phyloP scores from a whole-genome alignment of 2,329 filamentous ascomycete species.

The Biscogniauxia mediterranea region DNA sequence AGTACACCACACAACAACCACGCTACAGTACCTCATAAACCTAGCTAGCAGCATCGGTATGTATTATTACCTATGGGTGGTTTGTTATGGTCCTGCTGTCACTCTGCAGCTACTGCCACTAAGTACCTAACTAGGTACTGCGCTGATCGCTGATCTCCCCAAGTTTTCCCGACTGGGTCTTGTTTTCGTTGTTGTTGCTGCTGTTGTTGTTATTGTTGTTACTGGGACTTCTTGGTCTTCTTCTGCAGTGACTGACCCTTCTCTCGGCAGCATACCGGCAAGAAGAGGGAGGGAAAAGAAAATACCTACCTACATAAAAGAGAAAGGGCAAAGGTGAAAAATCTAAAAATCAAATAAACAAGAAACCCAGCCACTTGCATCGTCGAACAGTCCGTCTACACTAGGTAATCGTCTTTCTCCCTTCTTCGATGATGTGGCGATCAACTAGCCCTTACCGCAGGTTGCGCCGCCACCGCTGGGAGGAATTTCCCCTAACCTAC shows the following conservation, averaged over 20 bases:
- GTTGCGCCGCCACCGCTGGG: constrained; percentile 17
- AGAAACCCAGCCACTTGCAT: not conserved
- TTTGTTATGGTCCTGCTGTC: not conserved
- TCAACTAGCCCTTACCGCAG: constrained; percentile 14
- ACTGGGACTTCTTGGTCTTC: not conserved
- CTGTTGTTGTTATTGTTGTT: not conserved
- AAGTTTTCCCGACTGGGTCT: no score
- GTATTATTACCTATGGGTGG: not conserved
- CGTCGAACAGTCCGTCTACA: constrained; percentile 7
- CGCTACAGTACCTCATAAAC: no score
- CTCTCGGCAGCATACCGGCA: constrained; percentile 1
- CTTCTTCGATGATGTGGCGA: constrained; percentile 14
- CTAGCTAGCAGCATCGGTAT: not conserved
- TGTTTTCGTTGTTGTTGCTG: no score
- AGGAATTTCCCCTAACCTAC: constrained; percentile 15
- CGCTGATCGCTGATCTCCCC: not conserved
- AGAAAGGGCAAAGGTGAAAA: not conserved
- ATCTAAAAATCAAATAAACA: not conserved
- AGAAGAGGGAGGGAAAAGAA: not conserved
- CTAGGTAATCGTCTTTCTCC: not conserved
- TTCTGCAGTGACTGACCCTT: not conserved
- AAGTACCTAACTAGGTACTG: not conserved
- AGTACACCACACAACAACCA: no score
- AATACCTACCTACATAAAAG: not conserved
- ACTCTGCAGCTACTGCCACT: not conserved